Percentiles rank a stretch among this genome's conserved stretches.
Conservation (phyloP, 352 stramenopile genomes). For the Phytophthora syringae region DNA sequence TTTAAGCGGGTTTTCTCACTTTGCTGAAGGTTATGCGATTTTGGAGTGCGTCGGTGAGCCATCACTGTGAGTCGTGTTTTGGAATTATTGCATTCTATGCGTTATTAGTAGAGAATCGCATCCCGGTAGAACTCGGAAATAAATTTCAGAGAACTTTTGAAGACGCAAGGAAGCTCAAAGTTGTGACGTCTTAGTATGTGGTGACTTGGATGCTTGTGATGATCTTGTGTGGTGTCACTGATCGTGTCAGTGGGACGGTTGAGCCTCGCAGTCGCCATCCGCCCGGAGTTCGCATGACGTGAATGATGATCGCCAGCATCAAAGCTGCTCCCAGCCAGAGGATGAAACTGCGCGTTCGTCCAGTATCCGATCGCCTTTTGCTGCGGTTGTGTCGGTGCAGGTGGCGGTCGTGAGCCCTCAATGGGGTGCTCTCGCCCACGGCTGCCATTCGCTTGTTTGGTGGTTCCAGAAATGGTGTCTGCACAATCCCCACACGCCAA, state of each 20-base stretch:
- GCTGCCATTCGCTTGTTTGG: slow-evolving; percentile 6
- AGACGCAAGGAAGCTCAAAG: too few relatives aligned
- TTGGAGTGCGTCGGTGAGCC: too few relatives aligned
- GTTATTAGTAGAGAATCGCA: too few relatives aligned
- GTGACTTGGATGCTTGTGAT: not conserved
- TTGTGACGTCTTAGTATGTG: too few relatives aligned
- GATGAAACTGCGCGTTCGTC: slow-evolving; percentile 15
- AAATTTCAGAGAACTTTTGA: too few relatives aligned
- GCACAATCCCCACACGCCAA: not conserved
- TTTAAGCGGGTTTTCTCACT: too few relatives aligned
- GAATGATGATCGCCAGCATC: slow-evolving; percentile 33
- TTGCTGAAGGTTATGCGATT: too few relatives aligned
- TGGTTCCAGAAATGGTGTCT: slow-evolving; percentile 50
- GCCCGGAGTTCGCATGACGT: slow-evolving; percentile 11
- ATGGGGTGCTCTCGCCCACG: slow-evolving; percentile 23
- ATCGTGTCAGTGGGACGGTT: slow-evolving; percentile 9
- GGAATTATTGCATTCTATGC: too few relatives aligned
- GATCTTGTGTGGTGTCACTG: not conserved
- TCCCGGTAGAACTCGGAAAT: too few relatives aligned
- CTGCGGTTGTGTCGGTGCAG: slow-evolving; percentile 22
- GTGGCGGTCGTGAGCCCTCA: slow-evolving; percentile 26
- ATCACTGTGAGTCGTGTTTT: too few relatives aligned
- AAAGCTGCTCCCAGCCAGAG: slow-evolving; percentile 15
- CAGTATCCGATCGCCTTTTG: slow-evolving; percentile 9
- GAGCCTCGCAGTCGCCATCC: slow-evolving; percentile 13